Evolutionary conservation across 495 filamentous ascomycete species (phyloP).

Genomic region (Aspergillus sclerotioniger): DNA sequence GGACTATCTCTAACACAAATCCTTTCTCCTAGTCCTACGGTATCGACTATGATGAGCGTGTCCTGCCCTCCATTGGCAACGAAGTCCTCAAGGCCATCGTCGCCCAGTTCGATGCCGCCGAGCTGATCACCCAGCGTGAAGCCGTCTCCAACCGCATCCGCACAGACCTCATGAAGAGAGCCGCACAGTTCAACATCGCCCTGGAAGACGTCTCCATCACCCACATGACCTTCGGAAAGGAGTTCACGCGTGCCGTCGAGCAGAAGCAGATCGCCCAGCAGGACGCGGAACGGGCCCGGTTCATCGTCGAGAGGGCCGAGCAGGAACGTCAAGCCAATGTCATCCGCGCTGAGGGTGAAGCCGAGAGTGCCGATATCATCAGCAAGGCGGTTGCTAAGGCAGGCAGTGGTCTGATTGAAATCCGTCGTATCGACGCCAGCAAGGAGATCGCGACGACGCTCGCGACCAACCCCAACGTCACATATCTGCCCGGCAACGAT

Average conservation of each 20-base stretch:
- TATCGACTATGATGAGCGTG: constrained; percentile 97
- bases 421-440: constrained; percentile 94
- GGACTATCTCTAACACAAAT: background rate
- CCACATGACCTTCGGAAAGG: constrained; percentile 99
- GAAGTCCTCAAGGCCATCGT: constrained; percentile 99
- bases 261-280: constrained; percentile 99
- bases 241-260: constrained; percentile 98
- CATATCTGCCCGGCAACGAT: constrained; percentile 81
- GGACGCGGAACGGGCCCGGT: constrained; percentile 93
- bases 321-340: constrained; percentile 98
- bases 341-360: constrained; percentile 95
- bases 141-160: constrained; percentile 94
- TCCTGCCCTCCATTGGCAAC: constrained; percentile 99
- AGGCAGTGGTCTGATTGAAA: constrained; percentile 90
- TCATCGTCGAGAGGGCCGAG: constrained; percentile 98
- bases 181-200: constrained; percentile 98
- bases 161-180: constrained; percentile 88
- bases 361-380: constrained; percentile 93
- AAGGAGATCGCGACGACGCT: constrained; percentile 93
- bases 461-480: constrained; percentile 89
- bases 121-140: constrained; percentile 99
- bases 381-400: constrained; percentile 85
- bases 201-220: constrained; percentile 99
- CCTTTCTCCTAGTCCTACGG: constrained; percentile 62
- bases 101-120: constrained; percentile 97